Evolutionary conservation across 768 basidiomycete genomes (phyloP).

Genomic region (Boletus bicolor): DNA sequence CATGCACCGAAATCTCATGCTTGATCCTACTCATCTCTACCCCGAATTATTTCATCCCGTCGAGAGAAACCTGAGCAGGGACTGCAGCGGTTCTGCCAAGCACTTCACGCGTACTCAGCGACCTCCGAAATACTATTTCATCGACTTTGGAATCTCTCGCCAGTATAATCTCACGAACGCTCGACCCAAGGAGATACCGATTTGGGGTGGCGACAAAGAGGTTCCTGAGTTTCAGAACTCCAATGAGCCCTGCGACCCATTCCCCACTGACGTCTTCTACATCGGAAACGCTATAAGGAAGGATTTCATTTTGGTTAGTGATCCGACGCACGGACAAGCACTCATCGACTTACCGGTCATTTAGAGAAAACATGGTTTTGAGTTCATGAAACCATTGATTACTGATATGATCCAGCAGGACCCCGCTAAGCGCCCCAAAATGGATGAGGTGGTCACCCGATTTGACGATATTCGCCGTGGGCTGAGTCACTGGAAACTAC

Average conservation of each 20-base stretch:
- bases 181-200: constrained; percentile 25
- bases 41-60: constrained; percentile 28
- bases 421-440: constrained; percentile 20
- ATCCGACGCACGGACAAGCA: no score
- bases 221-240: constrained; percentile 37
- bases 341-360: no score
- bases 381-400: constrained; percentile 23
- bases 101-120: constrained; percentile 29
- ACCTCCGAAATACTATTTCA: constrained; percentile 33
- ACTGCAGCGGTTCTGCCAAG: constrained; percentile 19
- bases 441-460: constrained; percentile 19
- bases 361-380: constrained; percentile 6
- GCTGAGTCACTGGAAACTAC: constrained; percentile 17
- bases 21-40: constrained; percentile 27
- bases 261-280: constrained; percentile 43
- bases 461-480: constrained; percentile 12
- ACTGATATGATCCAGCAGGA: constrained; percentile 23
- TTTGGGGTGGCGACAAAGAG: constrained; percentile 41
- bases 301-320: constrained; percentile 34
- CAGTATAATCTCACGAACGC: constrained; percentile 26
- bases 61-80: constrained; percentile 1
- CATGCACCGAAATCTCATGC: constrained; percentile 31
- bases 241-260: constrained; percentile 33
- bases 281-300: constrained; percentile 37
- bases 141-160: constrained; percentile 37